Evolutionary conservation across 805 yeast species (phyloP).

Genomic region (Soucietia sequanensis): DNA sequence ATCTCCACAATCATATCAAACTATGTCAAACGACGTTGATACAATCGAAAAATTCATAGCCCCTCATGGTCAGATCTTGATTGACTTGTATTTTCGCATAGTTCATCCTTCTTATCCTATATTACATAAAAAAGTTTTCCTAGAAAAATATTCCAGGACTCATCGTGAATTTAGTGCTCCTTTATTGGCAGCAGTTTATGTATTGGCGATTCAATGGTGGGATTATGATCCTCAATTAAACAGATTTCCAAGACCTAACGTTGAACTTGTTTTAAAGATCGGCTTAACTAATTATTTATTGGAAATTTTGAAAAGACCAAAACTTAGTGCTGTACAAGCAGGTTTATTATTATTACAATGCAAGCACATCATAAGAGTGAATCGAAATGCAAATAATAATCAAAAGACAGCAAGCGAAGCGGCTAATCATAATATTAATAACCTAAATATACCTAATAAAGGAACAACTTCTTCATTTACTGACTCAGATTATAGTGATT

Average conservation of each 20-base stretch:
- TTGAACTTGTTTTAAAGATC: slow-evolving; percentile 42
- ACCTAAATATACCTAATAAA: not conserved
- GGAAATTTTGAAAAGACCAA: slow-evolving; percentile 81
- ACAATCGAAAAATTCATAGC: slow-evolving; percentile 80
- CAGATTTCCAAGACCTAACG: slow-evolving; percentile 77
- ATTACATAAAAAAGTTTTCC: slow-evolving; percentile 83
- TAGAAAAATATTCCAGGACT: slow-evolving; percentile 88
- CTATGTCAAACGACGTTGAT: slow-evolving; percentile 76
- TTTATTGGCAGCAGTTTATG: slow-evolving; percentile 83
- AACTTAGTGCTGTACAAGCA: slow-evolving; percentile 88
- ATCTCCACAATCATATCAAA: slow-evolving; percentile 62
- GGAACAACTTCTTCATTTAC: slow-evolving; percentile 5
- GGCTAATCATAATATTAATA: slow-evolving; percentile 9
- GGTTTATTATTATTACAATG: slow-evolving; percentile 77
- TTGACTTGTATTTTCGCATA: slow-evolving; percentile 77
- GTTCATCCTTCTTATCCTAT: slow-evolving; percentile 93
- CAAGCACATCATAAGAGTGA: slow-evolving; percentile 36
- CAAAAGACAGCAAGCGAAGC: slow-evolving; percentile 7
- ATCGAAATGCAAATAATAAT: slow-evolving; percentile 9
- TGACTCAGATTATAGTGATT: slow-evolving; percentile 58
- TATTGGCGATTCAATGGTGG: slow-evolving; percentile 93
- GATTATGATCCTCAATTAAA: slow-evolving; percentile 77
- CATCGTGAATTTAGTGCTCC: slow-evolving; percentile 93
- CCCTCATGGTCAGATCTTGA: slow-evolving; percentile 85
- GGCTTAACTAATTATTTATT: slow-evolving; percentile 69